Evolutionary conservation across 2,329 filamentous ascomycete species (phyloP), one percentile per base, ranked within the genome.

Genomic region (Cladophialophora psammophila): DNA sequence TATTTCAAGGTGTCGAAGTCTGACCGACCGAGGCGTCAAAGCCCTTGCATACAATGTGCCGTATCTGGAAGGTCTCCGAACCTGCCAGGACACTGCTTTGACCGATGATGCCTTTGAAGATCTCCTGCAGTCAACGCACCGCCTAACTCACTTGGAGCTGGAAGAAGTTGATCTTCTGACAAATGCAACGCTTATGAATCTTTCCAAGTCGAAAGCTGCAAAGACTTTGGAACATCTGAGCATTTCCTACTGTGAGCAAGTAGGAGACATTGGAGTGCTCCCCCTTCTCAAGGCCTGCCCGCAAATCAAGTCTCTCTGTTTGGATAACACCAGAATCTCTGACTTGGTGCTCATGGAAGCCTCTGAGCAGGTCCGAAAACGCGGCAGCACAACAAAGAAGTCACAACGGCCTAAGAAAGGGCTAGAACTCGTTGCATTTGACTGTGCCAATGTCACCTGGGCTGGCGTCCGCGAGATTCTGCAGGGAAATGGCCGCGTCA

Each of bases 381-480:
- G 93, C 50, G 86, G 83, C 35, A 84, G 84, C 68, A 78, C 80
- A n/a, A 78, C 79, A 9, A 76, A 78, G 59, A 75, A 77, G 34
- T 73, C 76, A 59, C 73, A 78, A 5, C 72, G 78, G 3, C 88
- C 89, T 2, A 78, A 79, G 42, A 77, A 91, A 15, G 91, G 91
- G 7, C 83, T 98, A 1, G 87, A 87, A 52, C 82, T 98, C 71
- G 90, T 94, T 0, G 89, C 94, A 7, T 99, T 95, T 76, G 95
- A 99, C 80, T 98, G 94, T 77, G 88, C 90, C 71, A 92, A 94
- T 73, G 88, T 98, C 2, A 97, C 93, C 0, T 98, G 94, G 94
- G 91, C 92, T 0, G 94, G 94, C 35, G 87, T 97, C 42, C 90
- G 91, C 57, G 93, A 97, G 78, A 87, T 98, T 1, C 83, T 98